These are phyloP conservation scores for Vaccinium macrocarpon DNA, from an alignment of 148 eudicot genomes.

Conservation along the genomic window DNA sequence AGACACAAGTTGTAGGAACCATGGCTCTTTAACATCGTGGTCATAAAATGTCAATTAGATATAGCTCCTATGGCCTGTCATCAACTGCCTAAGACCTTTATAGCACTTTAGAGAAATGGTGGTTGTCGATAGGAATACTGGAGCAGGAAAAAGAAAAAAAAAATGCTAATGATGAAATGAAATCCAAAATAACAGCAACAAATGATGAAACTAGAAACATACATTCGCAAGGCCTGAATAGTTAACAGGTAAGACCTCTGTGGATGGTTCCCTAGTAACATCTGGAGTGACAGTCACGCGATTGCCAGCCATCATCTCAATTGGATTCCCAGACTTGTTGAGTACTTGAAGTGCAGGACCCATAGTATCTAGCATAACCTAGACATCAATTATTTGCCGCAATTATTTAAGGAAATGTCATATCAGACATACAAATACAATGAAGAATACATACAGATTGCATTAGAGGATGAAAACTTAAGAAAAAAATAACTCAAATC, in stretches of 20 bases:
- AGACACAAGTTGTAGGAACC: not conserved
- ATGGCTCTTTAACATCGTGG: not conserved
- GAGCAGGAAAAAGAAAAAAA: not conserved
- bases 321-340: constrained; percentile 46
- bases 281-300: constrained; percentile 48
- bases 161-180: not conserved
- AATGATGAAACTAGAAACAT: not conserved
- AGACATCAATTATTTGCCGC: constrained; percentile 15
- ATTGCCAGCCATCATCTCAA: constrained; percentile 40
- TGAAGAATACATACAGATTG: not conserved
- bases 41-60: not conserved
- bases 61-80: not conserved
- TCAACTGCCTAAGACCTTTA: not conserved
- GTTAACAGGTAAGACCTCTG: constrained; percentile 47
- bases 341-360: constrained; percentile 63
- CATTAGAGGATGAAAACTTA: not conserved
- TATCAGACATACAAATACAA: not conserved
- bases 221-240: constrained; percentile 52
- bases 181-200: not conserved
- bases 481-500: not conserved
- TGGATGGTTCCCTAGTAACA: constrained; percentile 38
- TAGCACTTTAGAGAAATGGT: not conserved
- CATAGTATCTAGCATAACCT: constrained; percentile 69
- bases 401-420: not conserved
- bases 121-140: not conserved